Evolutionary conservation across 495 filamentous ascomycete genomes (phyloP).

Genomic region (Xylaria longipes): DNA sequence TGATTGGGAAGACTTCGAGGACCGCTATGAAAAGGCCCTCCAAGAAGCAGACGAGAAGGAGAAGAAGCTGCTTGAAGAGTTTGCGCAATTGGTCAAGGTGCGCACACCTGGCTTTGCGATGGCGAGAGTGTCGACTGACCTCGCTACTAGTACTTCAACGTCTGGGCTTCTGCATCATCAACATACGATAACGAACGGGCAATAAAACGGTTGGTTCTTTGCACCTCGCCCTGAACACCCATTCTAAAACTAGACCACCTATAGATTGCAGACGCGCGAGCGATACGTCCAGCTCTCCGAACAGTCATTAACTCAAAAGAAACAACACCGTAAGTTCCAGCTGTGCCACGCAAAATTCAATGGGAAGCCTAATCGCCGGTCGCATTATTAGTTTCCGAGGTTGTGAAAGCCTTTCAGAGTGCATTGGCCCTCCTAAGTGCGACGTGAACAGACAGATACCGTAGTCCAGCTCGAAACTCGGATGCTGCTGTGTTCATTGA

Average conservation of each 20-base stretch:
- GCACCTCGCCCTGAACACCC: not conserved
- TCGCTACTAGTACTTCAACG: conserved; percentile 64
- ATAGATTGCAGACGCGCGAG: conserved; percentile 74
- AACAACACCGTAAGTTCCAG: conserved; percentile 71
- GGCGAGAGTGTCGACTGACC: conserved; percentile 16
- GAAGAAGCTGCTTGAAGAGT: conserved; percentile 66
- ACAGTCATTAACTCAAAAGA: conserved; percentile 69
- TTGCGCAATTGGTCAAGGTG: conserved; percentile 67
- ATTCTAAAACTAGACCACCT: conserved; percentile 16
- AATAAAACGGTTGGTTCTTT: conserved; percentile 57
- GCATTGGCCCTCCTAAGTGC: conserved; percentile 70
- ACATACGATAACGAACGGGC: conserved; percentile 74
- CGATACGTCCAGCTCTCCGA: conserved; percentile 75
- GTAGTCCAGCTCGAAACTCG: not conserved
- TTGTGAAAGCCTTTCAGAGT: conserved; percentile 81
- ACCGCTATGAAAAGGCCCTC: conserved; percentile 66
- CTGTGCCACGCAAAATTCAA: not conserved
- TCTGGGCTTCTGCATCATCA: conserved; percentile 71
- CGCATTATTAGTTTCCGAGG: conserved; percentile 64
- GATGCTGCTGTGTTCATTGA: not conserved
- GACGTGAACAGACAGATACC: conserved; percentile 19
- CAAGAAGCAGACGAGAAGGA: conserved; percentile 64
- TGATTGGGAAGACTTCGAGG: conserved; percentile 72
- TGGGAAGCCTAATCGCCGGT: not conserved
- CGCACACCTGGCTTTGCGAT: conserved; percentile 12